Evolutionary conservation across 345 rosid genomes (phyloP), one percentile per base, ranked within the genome.

Genomic region (Microthlaspi erraticum): DNA sequence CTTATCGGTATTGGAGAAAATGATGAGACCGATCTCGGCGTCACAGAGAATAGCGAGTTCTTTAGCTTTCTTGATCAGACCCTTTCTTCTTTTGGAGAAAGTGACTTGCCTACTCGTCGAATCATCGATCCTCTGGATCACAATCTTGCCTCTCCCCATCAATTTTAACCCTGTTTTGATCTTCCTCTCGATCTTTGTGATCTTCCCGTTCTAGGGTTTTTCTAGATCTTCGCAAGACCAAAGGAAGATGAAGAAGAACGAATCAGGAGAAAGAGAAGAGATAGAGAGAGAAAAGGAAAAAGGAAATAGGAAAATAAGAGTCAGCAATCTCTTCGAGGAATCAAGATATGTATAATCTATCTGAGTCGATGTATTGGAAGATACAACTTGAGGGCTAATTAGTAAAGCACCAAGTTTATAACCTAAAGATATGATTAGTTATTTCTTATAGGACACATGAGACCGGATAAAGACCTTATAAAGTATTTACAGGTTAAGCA

Each of bases 131-230:
- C 81, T 86, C 66, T 84, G 86, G 71, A 89, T 87, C 81, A 85
- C 88, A 46, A 83, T 82, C 84, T 86, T 87, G 8, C 93, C 96
- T 74, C 96, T 83, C 54, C 96, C 96, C 96, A 90, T 86, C 60
- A 48, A 32, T 18, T 49, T 65, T 19, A 46, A 48, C 48, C 26
- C 37, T 73, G 10, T 17, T 33, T 49, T 20, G 38, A 60, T 52
- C 58, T 60, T 61, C 26, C 56, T 43, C 41, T 60, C 7, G 49
- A 34, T 39, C 64, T 75, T 38, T 61, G 48, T 52, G 20, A 38
- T 45, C 66, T 64, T 57, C 23, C 8, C 3, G 39, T 71, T 71
- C 73, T 77, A 77, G 80, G 80, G 73, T 77, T 66, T 76, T 45
- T 69, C 59, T 68, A 68, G 79, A 68, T 68, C 74, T 61, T 54